phyloP scores from a whole-genome alignment of 2,329 filamentous ascomycete species.

The Fusarium heterosporum region DNA sequence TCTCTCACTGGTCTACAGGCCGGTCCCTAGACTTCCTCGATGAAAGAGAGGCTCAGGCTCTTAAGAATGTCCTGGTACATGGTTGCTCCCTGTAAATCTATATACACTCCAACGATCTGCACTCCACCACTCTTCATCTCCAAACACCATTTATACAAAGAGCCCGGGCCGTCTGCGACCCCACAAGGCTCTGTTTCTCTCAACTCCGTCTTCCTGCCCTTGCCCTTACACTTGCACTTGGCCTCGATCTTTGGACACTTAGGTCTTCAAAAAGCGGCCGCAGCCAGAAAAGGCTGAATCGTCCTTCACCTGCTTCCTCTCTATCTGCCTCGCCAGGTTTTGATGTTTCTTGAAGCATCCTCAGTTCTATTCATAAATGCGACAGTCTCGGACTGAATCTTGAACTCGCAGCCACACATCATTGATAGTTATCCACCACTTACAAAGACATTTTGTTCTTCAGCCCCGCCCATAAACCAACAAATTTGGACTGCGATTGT shows the following conservation, averaged over 20 bases:
- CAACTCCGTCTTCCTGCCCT: slow-evolving; percentile 35
- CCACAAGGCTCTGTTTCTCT: slow-evolving; percentile 46
- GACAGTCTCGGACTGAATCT: slow-evolving; percentile 39
- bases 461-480: slow-evolving; percentile 36
- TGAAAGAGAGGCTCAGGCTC: slow-evolving; percentile 39
- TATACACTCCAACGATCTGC: slow-evolving; percentile 42
- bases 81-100: slow-evolving; percentile 31
- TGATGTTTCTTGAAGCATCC: slow-evolving; percentile 31
- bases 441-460: slow-evolving; percentile 27
- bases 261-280: slow-evolving; percentile 47
- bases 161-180: slow-evolving; percentile 41
- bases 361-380: slow-evolving; percentile 45
- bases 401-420: slow-evolving; percentile 33
- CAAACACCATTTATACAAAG: slow-evolving; percentile 48
- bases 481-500: slow-evolving; percentile 40
- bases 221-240: slow-evolving; percentile 29
- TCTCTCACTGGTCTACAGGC: slow-evolving; percentile 29
- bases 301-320: slow-evolving; percentile 22
- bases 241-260: slow-evolving; percentile 34
- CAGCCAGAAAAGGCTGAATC: slow-evolving; percentile 49
- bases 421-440: slow-evolving; percentile 28
- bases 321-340: slow-evolving; percentile 44
- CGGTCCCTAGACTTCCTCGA: slow-evolving; percentile 35
- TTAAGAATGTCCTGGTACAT: slow-evolving; percentile 40
- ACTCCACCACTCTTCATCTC: slow-evolving; percentile 46